Evolutionary conservation across 495 filamentous ascomycete species (phyloP), one percentile per base, ranked within the genome.

Genomic region (Xylaria grammica): DNA sequence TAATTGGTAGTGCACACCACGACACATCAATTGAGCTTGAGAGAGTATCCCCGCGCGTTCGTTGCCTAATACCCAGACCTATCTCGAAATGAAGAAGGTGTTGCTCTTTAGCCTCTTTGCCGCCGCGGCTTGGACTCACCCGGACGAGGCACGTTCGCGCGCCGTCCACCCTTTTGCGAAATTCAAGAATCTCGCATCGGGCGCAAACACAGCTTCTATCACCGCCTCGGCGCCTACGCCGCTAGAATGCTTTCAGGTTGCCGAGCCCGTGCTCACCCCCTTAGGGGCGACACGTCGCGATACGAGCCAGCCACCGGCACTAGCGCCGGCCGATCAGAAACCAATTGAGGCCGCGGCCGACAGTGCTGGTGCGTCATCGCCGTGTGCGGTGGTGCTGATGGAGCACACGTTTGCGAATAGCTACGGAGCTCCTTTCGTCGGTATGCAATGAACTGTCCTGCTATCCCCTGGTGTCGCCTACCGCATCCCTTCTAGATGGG

Each of bases 371-470:
- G 4, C 17, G 19, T 17, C n/a, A 11, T n/a, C 29, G 29, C 26
- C 63, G 17, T 65, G 63, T 44, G 17, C 54, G 4, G 63, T 60
- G 15, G 26, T 60, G 4, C 76, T 97, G 45, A 92, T 96, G 87
- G 75, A 89, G 10, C 85, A 93, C 76, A 81, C 82, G 0, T 97
- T 96, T 77, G 91, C 81, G 2, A 88, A 75, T 66, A 94, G 90
- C 66, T 97, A 97, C 68, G 90, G 90, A 15, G 68, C 81, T 27
- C 94, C 93, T 1, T 97, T 90, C 66, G 84, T 95, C 68, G 91
- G 93, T 92, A 77, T 75, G 60, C 26, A 24, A 57, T 67, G 24
- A 49, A 61, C 26, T 22, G 22, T 26, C 20, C 15, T 58, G 8
- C n/a, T 36, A 34, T 62, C 10, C 51, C 13, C 15, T 42, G 7